Base-by-base conservation (phyloP, 257 asterid genomes). In the Solanum chmielewskii region DNA sequence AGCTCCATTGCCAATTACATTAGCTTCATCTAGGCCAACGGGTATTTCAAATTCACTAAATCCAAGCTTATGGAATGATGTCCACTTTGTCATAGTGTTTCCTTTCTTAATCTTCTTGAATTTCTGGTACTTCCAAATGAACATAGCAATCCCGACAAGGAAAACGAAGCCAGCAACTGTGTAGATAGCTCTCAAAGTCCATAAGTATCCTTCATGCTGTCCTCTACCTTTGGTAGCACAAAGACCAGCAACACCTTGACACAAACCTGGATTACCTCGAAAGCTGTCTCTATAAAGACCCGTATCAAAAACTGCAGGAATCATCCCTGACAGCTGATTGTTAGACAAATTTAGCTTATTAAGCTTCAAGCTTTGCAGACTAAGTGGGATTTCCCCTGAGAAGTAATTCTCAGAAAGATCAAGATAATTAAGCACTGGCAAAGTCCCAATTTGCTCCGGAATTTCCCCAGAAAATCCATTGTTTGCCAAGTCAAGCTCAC, bases 1-100 rank as follows among this genome's bases (percentile, higher is more conserved):
- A 37, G 97, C 93, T 20, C 99, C 99, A 20, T 73, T 85, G 33
- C 99, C 99, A 0, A 96, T 94, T 84, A 94, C 94, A 68, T 92
- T 89, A 8, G 89, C 93, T 86, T 94, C 99, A 86, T 93, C 91
- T 37, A 96, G 93, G 86, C 92, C 91, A 83, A 88, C 87, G 3
- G 60, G 68, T 11, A 95, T 93, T 88, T 96, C 98, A 59, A 84
- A 89, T 86, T 94, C 98, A 49, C 90, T 90, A 70, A 96, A 96
- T 25, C 92, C 94, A n/a, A 95, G 88, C 86, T 90, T 96, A 52
- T 96, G 98, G 85, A 96, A 96, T 3, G 98, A 94, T 7, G 95
- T 96, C 99, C 99, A 96, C 85, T 94, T 94, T 13, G 94, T 90
- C 56, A 91, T 84, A n/a, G 86, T 83, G 14, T 74, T 88, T 29